A percentile compares a stretch with the other conserved stretches of the same genome.
These are phyloP conservation scores for Paxillus rubicundulus DNA, from an alignment of 768 basidiomycete genomes.

Conservation along the genomic window DNA sequence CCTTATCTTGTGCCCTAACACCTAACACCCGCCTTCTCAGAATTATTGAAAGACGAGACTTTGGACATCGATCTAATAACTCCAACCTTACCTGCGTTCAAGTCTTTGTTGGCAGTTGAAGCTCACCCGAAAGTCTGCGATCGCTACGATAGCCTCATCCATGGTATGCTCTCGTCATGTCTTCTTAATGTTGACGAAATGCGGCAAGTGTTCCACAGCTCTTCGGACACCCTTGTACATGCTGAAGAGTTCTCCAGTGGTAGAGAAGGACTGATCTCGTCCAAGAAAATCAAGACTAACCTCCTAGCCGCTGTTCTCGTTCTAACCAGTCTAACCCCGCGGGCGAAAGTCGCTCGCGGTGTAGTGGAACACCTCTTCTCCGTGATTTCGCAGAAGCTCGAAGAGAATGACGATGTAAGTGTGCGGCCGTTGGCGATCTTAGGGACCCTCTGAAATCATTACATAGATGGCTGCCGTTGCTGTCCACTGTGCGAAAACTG, in stretches of 20 bases:
- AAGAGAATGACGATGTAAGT: slow-evolving; percentile 64
- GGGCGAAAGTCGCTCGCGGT: slow-evolving; percentile 64
- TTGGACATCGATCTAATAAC: slow-evolving; percentile 76
- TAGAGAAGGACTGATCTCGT: slow-evolving; percentile 70
- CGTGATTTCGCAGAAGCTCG: slow-evolving; percentile 76
- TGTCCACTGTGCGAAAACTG: slow-evolving; percentile 84
- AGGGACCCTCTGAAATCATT: slow-evolving; percentile 2
- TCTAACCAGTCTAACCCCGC: slow-evolving; percentile 71
- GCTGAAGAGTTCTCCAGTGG: slow-evolving; percentile 48
- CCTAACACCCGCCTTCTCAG: slow-evolving; percentile 33
- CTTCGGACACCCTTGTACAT: background rate
- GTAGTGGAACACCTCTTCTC: slow-evolving; percentile 85
- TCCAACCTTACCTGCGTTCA: slow-evolving; percentile 78
- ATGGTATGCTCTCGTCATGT: slow-evolving; percentile 84
- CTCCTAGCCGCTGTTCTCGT: slow-evolving; percentile 83
- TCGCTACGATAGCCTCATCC: slow-evolving; percentile 59
- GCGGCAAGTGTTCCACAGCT: slow-evolving; percentile 52
- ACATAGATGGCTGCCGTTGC: slow-evolving; percentile 76
- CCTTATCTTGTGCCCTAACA: background rate
- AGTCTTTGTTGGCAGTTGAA: slow-evolving; percentile 60
- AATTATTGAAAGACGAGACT: slow-evolving; percentile 84
- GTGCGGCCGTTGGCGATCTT: slow-evolving; percentile 9
- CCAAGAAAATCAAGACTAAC: slow-evolving; percentile 88
- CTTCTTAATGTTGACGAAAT: slow-evolving; percentile 87
- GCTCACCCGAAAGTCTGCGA: slow-evolving; percentile 42